phyloP scores from a whole-genome alignment of 75 land plant genomes.

The Picea glauca region DNA sequence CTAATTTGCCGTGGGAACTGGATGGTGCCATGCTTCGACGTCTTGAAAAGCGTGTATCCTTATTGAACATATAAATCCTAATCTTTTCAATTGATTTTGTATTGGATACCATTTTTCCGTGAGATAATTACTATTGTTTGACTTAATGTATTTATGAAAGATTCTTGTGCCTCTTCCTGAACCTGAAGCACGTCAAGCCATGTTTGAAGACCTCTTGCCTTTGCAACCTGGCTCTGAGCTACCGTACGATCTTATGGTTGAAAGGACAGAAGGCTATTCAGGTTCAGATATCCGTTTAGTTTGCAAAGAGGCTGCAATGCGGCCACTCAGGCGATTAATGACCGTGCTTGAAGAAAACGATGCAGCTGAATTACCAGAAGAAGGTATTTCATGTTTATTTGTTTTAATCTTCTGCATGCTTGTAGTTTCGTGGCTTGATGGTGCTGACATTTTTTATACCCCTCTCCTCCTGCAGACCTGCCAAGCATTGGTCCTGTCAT shows the following conservation, averaged over 20 bases:
- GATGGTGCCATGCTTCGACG: conserved; percentile 98
- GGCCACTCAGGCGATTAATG: conserved; percentile 92
- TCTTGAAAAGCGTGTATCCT: conserved; percentile 92
- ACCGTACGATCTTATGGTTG: conserved; percentile 78
- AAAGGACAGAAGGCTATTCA: conserved; percentile 82
- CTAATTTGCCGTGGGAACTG: conserved; percentile 97
- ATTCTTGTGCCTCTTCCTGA: conserved; percentile 98
- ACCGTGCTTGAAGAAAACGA: conserved; percentile 53
- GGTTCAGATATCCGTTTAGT: conserved; percentile 98
- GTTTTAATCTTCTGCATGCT: not conserved
- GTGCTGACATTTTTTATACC: not conserved
- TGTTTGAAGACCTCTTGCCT: conserved; percentile 84
- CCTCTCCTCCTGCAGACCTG: conserved; percentile 48
- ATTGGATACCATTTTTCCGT: not conserved
- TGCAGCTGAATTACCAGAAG: conserved; percentile 35
- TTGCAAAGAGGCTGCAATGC: conserved; percentile 99
- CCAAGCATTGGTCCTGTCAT: conserved; percentile 80
- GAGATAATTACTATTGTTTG: not conserved
- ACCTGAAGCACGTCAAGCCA: conserved; percentile 85
- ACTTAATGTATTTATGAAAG: conserved; percentile 16
- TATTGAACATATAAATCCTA: not conserved
- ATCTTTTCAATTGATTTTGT: not conserved
- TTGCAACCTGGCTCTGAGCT: conserved; percentile 29
- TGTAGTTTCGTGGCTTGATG: not conserved
- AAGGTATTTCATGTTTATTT: conserved; percentile 27